Evolutionary conservation across 106 monocot species (phyloP).

Genomic region (Allium fistulosum): DNA sequence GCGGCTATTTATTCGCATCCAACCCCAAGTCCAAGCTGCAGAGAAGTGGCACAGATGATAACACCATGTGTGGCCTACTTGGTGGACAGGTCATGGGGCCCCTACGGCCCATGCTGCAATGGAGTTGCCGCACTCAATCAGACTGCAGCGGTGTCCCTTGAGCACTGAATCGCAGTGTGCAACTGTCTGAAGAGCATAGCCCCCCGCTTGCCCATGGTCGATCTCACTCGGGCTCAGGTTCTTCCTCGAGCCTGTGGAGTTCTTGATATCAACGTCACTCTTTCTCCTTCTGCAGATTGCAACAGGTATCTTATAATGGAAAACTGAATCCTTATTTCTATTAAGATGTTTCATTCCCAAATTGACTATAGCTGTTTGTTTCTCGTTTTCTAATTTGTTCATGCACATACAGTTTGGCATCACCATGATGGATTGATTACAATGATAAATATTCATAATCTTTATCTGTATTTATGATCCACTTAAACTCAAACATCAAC

Average conservation of each 20-base stretch:
- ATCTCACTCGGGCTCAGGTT: background rate
- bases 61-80: constrained; percentile 11
- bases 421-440: no score
- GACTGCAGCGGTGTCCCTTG: background rate
- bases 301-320: background rate
- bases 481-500: no score
- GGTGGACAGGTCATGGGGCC: background rate
- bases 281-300: constrained; percentile 13
- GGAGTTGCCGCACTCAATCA: constrained; percentile 2
- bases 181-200: constrained; percentile 11
- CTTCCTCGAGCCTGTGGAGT: constrained; percentile 13
- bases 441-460: no score
- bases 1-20: no score
- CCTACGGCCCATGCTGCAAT: constrained; percentile 10
- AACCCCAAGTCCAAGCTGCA: background rate
- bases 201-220: constrained; percentile 6
- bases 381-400: no score
- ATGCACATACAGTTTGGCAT: no score
- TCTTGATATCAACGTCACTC: constrained; percentile 6
- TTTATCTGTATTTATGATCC: no score
- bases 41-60: constrained; percentile 7
- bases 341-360: no score
- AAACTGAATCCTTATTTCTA: no score
- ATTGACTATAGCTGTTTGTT: no score
- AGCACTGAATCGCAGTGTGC: constrained; percentile 8